phyloP scores from a whole-genome alignment of 768 basidiomycete genomes.

The Lanmaoa rubissima region DNA sequence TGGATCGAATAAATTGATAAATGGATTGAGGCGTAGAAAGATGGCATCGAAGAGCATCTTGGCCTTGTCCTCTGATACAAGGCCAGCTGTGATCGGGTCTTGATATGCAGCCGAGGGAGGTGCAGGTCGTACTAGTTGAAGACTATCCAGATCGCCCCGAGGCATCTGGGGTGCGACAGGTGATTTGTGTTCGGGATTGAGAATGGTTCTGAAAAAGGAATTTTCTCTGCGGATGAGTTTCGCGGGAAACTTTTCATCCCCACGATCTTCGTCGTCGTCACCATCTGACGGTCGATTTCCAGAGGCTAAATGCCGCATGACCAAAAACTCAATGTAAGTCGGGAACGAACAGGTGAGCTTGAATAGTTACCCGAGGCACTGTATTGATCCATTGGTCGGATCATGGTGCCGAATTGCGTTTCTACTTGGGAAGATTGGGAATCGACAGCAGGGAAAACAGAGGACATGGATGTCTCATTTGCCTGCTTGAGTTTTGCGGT shows the following conservation, averaged over 20 bases:
- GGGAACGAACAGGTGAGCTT: not conserved
- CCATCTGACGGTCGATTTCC: constrained; percentile 30
- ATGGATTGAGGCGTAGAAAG: constrained; percentile 83
- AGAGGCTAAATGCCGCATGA: constrained; percentile 18
- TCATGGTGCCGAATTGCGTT: constrained; percentile 29
- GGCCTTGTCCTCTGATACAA: constrained; percentile 69
- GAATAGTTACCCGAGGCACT: constrained; percentile 27
- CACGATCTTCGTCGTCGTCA: constrained; percentile 68
- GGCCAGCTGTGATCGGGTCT: constrained; percentile 72
- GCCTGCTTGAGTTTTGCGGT: constrained; percentile 70
- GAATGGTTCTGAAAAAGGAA: constrained; percentile 81
- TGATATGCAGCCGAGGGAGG: constrained; percentile 41
- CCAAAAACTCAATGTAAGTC: constrained; percentile 2
- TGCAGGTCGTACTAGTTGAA: constrained; percentile 35
- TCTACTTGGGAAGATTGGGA: constrained; percentile 26
- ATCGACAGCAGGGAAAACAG: constrained; percentile 34
- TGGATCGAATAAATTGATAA: constrained; percentile 87
- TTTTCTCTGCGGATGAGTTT: constrained; percentile 74
- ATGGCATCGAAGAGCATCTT: constrained; percentile 73
- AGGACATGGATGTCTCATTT: constrained; percentile 32
- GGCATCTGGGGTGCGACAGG: constrained; percentile 30
- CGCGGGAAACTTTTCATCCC: constrained; percentile 70
- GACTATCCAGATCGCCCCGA: constrained; percentile 36
- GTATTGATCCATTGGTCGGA: constrained; percentile 31
- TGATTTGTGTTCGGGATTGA: constrained; percentile 64